Conservation (phyloP, 441 rosid species). For the Erodium moschatum region DNA sequence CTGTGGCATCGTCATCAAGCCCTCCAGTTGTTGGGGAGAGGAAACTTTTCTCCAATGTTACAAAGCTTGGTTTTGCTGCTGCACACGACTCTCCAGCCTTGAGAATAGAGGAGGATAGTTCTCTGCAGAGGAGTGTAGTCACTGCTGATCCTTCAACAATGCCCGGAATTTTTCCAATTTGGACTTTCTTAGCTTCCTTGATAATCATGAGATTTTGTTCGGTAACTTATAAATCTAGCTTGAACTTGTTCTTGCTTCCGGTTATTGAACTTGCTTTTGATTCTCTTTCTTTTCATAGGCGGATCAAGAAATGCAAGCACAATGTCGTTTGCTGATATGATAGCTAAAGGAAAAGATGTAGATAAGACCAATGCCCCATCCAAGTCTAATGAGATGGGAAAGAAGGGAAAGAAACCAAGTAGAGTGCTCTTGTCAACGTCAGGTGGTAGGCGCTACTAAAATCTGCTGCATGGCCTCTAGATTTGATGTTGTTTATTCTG, state of each 20-base stretch:
- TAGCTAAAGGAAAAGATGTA: slow-evolving; percentile 39
- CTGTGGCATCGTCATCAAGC: slow-evolving; percentile 43
- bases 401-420: slow-evolving; percentile 60
- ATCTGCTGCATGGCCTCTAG: not conserved
- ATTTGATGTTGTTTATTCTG: too few relatives aligned
- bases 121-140: slow-evolving; percentile 24
- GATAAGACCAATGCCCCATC: slow-evolving; percentile 28
- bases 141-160: slow-evolving; percentile 36
- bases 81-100: slow-evolving; percentile 72
- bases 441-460: slow-evolving; percentile 60
- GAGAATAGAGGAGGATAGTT: slow-evolving; percentile 43
- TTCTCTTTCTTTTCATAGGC: not conserved
- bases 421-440: slow-evolving; percentile 67
- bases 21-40: slow-evolving; percentile 59
- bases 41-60: slow-evolving; percentile 67
- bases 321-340: slow-evolving; percentile 67
- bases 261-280: not conserved
- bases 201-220: not conserved
- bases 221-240: not conserved
- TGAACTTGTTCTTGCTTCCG: not conserved
- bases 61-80: slow-evolving; percentile 90
- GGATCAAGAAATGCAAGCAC: slow-evolving; percentile 42
- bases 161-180: slow-evolving; percentile 14
- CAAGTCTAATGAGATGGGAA: slow-evolving; percentile 44
- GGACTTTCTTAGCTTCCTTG: too few relatives aligned